phyloP scores from a whole-genome alignment of 345 rosid species.

The Moricandia arvensis region DNA sequence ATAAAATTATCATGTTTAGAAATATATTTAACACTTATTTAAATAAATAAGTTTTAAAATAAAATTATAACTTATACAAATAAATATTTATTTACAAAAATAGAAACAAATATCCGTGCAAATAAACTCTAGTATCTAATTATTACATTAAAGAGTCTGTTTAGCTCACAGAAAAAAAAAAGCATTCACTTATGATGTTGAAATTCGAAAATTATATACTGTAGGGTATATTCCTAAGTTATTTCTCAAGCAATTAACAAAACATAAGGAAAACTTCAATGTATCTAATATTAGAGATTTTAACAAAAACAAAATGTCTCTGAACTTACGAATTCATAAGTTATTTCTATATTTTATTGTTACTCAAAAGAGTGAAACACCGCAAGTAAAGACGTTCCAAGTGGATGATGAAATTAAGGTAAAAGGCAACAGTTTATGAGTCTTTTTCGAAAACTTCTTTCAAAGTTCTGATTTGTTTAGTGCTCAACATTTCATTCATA shows the following conservation, averaged over 20 bases:
- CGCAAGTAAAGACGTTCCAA: conserved; percentile 10
- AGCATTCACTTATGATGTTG: not conserved
- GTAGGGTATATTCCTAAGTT: not conserved
- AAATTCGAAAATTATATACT: not conserved
- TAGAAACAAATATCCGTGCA: too few species aligned
- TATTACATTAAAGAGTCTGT: not conserved
- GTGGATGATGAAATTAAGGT: conserved; percentile 19
- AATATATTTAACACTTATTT: too few species aligned
- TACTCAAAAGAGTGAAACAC: conserved; percentile 28
- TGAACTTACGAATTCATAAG: not conserved
- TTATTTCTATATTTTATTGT: not conserved
- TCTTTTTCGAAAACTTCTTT: conserved; percentile 14
- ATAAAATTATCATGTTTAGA: too few species aligned
- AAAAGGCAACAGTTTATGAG: conserved; percentile 5
- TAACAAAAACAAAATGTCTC: not conserved
- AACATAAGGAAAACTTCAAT: not conserved
- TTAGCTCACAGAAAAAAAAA: too few species aligned
- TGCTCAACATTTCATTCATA: not conserved
- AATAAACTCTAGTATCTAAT: too few species aligned
- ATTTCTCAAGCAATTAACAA: conserved; percentile 3
- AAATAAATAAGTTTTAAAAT: too few species aligned
- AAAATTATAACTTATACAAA: too few species aligned
- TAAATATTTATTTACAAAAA: too few species aligned
- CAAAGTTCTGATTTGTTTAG: not conserved
- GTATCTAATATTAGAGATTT: not conserved